A percentile compares a stretch with the other conserved stretches of the same genome.
Evolutionary conservation across 495 filamentous ascomycete genomes (phyloP).

Genomic region (Daldinia caldariorum): DNA sequence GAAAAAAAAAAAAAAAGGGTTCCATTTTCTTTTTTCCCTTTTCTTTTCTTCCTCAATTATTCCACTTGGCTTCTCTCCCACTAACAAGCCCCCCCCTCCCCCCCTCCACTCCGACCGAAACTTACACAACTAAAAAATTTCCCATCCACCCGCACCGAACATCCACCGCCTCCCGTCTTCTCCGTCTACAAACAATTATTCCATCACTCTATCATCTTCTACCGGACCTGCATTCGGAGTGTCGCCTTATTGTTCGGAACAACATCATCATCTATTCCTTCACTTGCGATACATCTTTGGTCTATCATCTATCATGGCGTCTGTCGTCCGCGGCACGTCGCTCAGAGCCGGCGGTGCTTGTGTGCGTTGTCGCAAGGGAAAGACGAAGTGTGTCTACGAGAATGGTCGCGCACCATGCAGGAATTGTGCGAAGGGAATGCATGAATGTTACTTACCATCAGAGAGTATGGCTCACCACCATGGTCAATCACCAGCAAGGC

Average conservation of each 20-base stretch:
- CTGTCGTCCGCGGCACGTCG: slow-evolving; percentile 60
- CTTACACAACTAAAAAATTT: slow-evolving; percentile 43
- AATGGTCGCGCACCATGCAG: slow-evolving; percentile 61
- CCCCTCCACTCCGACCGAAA: slow-evolving; percentile 45
- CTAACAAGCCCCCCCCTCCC: slow-evolving; percentile 34
- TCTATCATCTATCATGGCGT: slow-evolving; percentile 48
- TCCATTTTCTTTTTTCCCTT: slow-evolving; percentile 5
- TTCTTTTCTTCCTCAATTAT: slow-evolving; percentile 11
- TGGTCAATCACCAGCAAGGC: slow-evolving; percentile 53
- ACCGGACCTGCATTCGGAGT: slow-evolving; percentile 45
- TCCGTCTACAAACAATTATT: slow-evolving; percentile 43
- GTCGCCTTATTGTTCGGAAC: slow-evolving; percentile 32
- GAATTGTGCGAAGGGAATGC: slow-evolving; percentile 65
- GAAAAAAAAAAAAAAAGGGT: slow-evolving; percentile 13
- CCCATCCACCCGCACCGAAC: slow-evolving; percentile 48
- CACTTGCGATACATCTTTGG: slow-evolving; percentile 13
- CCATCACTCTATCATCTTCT: slow-evolving; percentile 30
- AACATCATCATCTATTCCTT: slow-evolving; percentile 5
- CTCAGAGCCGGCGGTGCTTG: slow-evolving; percentile 63
- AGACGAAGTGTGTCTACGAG: slow-evolving; percentile 65
- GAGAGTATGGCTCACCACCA: slow-evolving; percentile 60
- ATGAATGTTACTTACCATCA: slow-evolving; percentile 63
- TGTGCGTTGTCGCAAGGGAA: slow-evolving; percentile 64
- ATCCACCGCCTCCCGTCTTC: slow-evolving; percentile 49
- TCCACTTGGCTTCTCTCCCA: slow-evolving; percentile 15